phyloP scores from a whole-genome alignment of 2,329 filamentous ascomycete genomes.

The Nectriaceae sp. region DNA sequence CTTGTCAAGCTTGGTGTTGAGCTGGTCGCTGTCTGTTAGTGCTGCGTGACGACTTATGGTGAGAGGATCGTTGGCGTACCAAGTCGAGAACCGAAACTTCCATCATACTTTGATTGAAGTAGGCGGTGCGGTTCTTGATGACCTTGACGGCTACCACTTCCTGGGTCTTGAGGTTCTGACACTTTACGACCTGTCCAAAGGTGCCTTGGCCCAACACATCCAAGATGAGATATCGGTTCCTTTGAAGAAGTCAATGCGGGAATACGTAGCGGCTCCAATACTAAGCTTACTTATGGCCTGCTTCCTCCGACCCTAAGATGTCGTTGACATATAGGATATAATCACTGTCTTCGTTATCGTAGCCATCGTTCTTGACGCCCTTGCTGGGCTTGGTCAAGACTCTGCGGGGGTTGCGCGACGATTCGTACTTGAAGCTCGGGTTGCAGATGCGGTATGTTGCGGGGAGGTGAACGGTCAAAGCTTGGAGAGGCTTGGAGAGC shows the following conservation, averaged over 20 bases:
- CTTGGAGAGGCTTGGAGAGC: constrained; percentile 77
- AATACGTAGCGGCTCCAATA: not conserved
- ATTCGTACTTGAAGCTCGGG: constrained; percentile 97
- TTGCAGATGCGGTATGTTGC: constrained; percentile 99
- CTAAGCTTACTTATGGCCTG: constrained; percentile 83
- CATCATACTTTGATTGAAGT: constrained; percentile 99
- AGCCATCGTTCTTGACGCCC: constrained; percentile 96
- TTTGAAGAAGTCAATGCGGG: constrained; percentile 34
- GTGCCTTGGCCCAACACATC: constrained; percentile 97
- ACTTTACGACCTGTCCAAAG: constrained; percentile 98
- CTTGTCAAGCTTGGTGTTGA: constrained; percentile 98
- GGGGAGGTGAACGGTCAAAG: constrained; percentile 87
- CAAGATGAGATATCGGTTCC: constrained; percentile 93
- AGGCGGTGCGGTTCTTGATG: constrained; percentile 97
- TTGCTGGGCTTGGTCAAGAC: constrained; percentile 99
- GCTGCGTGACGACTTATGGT: not conserved
- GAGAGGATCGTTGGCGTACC: constrained; percentile 52
- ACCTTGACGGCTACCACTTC: constrained; percentile 99
- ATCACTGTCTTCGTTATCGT: constrained; percentile 98
- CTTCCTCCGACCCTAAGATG: constrained; percentile 95
- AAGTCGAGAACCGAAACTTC: constrained; percentile 96
- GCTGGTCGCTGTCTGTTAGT: constrained; percentile 49
- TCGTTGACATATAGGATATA: constrained; percentile 99
- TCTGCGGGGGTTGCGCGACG: constrained; percentile 90
- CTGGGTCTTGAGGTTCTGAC: constrained; percentile 96